Evolutionary conservation across 208 protist species (phyloP).

Genomic region (Zelonia costaricensis): DNA sequence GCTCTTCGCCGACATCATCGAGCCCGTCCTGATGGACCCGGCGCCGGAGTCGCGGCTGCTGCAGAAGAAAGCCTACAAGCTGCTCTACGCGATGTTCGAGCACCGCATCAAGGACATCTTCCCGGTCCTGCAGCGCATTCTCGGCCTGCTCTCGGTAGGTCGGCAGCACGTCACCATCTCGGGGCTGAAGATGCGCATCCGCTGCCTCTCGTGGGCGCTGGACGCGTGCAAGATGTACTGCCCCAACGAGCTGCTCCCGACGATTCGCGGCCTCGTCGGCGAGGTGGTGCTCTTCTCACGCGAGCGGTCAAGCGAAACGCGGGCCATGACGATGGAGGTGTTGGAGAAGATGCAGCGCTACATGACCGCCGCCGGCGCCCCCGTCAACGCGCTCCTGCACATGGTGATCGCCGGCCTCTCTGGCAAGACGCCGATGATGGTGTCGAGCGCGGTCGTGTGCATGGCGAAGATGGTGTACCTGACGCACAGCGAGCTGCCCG

Average conservation of each 20-base stretch:
- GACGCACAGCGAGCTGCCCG: constrained; percentile 61
- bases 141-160: constrained; percentile 71
- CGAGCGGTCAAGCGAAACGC: constrained; percentile 78
- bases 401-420: constrained; percentile 78
- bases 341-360: constrained; percentile 90
- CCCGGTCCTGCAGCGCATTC: constrained; percentile 64
- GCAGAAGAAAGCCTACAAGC: constrained; percentile 92
- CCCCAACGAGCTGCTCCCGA: constrained; percentile 55
- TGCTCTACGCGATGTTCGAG: constrained; percentile 86
- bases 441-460: constrained; percentile 80
- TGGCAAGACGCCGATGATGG: constrained; percentile 73
- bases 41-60: constrained; percentile 73
- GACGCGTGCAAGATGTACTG: constrained; percentile 91
- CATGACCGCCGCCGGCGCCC: constrained; percentile 47
- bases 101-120: constrained; percentile 80
- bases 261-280: constrained; percentile 57
- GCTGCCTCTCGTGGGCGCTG: constrained; percentile 83
- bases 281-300: constrained; percentile 83
- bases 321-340: constrained; percentile 81
- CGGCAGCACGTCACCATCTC: constrained; percentile 83
- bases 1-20: constrained; percentile 78
- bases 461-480: constrained; percentile 86
- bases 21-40: constrained; percentile 83
- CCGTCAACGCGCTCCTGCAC: constrained; percentile 73
- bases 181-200: constrained; percentile 86